Evolutionary conservation across 192 early-diverging fungal genomes (phyloP).

Genomic region (Podila verticillata): DNA sequence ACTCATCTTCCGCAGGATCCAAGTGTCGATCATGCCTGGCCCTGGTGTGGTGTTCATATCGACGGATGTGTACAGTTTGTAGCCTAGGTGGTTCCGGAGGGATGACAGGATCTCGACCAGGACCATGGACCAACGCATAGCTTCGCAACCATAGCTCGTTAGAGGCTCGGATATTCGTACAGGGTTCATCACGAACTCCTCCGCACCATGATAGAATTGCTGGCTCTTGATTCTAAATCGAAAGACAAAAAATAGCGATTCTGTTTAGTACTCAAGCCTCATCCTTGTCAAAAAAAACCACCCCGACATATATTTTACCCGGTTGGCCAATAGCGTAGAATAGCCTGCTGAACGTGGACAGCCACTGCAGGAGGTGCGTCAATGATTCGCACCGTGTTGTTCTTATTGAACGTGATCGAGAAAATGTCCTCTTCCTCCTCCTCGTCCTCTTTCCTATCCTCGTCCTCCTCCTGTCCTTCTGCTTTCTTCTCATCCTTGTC

Average conservation of each 20-base stretch:
- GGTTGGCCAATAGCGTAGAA: conserved; percentile 11
- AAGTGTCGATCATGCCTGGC: too few relatives aligned
- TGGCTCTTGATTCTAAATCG: conserved; percentile 14
- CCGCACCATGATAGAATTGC: not conserved
- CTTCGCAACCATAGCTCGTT: not conserved
- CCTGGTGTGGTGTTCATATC: conserved; percentile 2
- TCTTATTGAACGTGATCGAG: conserved; percentile 23
- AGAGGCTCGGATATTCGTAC: conserved; percentile 5
- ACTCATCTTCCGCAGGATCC: too few relatives aligned
- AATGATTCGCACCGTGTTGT: conserved; percentile 23
- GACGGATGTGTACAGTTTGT: conserved; percentile 27
- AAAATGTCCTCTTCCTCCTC: conserved; percentile 13
- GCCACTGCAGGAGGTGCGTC: not conserved
- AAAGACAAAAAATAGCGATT: not conserved
- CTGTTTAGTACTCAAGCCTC: not conserved
- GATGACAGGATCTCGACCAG: conserved; percentile 20
- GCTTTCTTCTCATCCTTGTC: too few relatives aligned
- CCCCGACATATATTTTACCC: conserved; percentile 1
- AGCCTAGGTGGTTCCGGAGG: conserved; percentile 3
- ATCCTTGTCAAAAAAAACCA: too few relatives aligned
- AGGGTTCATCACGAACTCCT: conserved; percentile 17
- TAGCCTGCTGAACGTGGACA: not conserved
- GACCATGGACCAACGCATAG: conserved; percentile 19
- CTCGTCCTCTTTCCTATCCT: too few relatives aligned
- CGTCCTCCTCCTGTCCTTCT: too few relatives aligned